Evolutionary conservation across 805 yeast species (phyloP).

Genomic region (Myxozyma geophila): DNA sequence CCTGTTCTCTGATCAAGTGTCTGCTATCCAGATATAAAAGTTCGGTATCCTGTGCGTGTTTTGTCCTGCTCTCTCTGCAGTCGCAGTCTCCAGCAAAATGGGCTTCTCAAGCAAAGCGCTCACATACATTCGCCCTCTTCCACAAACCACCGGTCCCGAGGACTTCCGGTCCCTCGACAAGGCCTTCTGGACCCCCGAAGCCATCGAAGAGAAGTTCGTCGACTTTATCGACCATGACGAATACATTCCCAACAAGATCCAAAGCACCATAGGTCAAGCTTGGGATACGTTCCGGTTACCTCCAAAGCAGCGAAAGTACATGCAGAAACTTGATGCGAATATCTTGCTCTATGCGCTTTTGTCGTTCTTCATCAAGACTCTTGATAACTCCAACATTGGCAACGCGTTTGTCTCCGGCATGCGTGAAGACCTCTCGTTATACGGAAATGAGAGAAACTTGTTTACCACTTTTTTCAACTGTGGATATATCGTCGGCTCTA

Average conservation of each 20-base stretch:
- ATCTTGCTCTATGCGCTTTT: constrained; percentile 31
- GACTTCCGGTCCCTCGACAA: constrained; percentile 17
- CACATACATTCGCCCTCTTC: constrained; percentile 6
- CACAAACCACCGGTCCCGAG: constrained; percentile 10
- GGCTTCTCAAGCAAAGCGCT: background rate
- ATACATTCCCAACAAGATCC: constrained; percentile 16
- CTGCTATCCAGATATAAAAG: background rate
- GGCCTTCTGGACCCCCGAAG: constrained; percentile 12
- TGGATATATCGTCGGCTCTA: constrained; percentile 55
- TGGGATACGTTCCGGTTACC: constrained; percentile 35
- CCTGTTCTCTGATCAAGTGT: no score
- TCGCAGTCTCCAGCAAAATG: background rate
- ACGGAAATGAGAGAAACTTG: constrained; percentile 33
- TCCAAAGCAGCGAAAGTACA: constrained; percentile 27
- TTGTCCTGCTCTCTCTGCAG: background rate
- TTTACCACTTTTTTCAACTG: constrained; percentile 33
- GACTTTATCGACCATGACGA: constrained; percentile 20
- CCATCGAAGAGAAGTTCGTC: constrained; percentile 16
- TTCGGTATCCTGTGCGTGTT: background rate
- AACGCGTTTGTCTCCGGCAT: constrained; percentile 73
- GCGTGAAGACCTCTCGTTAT: constrained; percentile 52
- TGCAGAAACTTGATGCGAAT: constrained; percentile 32
- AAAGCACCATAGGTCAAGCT: constrained; percentile 22
- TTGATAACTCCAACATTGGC: constrained; percentile 63
- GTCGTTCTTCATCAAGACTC: constrained; percentile 55